Evolutionary conservation across 2,329 filamentous ascomycete species (phyloP), one percentile per base, ranked within the genome.

Genomic region (Microsporum canis): DNA sequence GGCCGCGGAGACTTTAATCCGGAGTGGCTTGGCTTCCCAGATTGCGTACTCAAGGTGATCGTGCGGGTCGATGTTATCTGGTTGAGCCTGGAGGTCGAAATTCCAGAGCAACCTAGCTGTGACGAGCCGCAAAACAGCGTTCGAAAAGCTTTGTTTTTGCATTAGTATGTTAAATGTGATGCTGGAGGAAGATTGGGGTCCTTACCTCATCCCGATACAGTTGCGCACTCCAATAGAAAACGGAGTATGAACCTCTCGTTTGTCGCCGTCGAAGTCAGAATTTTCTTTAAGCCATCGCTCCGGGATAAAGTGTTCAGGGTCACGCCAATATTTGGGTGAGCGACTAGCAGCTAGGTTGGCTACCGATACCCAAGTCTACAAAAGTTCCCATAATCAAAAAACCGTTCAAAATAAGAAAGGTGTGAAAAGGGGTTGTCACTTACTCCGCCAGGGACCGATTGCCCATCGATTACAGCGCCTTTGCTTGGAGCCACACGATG

Each of bases 401-500:
- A 6, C n/a, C 3, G 6, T 5, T 6, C 14, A 43, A 43, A 41
- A 43, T 14, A 14, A 17, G 8, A 23, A 23, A 23, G 39, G 39
- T 3, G 14, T 6, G 3, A 6, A 43, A 43, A 23, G 17, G 17
- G 17, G 17, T 1, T 14, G n/a, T 12, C n/a, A 47, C 43, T 5
- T 47, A 47, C 43, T 17, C 23, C 17, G 10, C 43, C 43, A 47
- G 43, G 43, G 2, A 47, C 43, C 7, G 17, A 23, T 7, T 17
- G 43, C 5, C 43, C 43, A 29, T 47, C 43, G 10, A 47, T 47
- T 8, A 29, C 43, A 8, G 6, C 6, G 1, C 43, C 43, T 4
- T 29, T 47, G 10, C 23, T 8, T 0, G 88, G 88, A 0, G 89
- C 86, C 51, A 91, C 77, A 63, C 89, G 82, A 72, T 92, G 88